phyloP scores from a whole-genome alignment of 768 basidiomycete species.

The Leccinum fibrillosum region DNA sequence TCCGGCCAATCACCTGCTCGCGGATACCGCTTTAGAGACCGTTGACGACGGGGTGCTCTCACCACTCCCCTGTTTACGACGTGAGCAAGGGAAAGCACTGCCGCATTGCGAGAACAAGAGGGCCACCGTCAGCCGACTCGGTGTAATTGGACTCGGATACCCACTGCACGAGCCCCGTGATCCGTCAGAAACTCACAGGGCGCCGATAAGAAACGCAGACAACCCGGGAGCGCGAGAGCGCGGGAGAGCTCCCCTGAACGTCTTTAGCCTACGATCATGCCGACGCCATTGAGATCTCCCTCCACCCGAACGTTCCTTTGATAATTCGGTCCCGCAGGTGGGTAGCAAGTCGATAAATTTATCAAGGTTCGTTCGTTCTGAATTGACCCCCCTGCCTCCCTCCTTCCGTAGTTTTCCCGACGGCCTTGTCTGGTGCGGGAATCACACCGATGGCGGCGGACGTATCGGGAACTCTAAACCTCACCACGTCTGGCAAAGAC shows the following conservation, averaged over 20 bases:
- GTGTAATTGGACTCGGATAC: not conserved
- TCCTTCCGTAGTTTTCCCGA: not conserved
- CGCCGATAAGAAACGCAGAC: not conserved
- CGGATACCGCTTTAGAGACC: not conserved
- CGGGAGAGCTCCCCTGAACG: not conserved
- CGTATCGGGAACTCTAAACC: not conserved
- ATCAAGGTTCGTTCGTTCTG: not conserved
- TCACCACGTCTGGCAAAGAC: not conserved
- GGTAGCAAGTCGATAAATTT: not conserved
- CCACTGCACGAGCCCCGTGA: conserved; percentile 5
- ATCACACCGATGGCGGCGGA: not conserved
- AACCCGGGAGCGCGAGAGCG: not conserved
- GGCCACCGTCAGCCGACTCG: not conserved
- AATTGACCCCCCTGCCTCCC: not conserved
- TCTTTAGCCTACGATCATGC: not conserved
- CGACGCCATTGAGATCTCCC: not conserved
- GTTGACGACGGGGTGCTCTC: not conserved
- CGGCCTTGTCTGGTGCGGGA: not conserved
- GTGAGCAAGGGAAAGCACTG: conserved; percentile 5
- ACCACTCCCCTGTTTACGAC: conserved; percentile 22
- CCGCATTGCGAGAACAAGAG: not conserved
- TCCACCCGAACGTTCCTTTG: not conserved
- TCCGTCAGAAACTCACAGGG: not conserved
- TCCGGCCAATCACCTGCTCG: not conserved
- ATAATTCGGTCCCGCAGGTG: conserved; percentile 4